These are phyloP conservation scores for Acer negundo DNA, from an alignment of 345 rosid genomes.

Conservation along the genomic window DNA sequence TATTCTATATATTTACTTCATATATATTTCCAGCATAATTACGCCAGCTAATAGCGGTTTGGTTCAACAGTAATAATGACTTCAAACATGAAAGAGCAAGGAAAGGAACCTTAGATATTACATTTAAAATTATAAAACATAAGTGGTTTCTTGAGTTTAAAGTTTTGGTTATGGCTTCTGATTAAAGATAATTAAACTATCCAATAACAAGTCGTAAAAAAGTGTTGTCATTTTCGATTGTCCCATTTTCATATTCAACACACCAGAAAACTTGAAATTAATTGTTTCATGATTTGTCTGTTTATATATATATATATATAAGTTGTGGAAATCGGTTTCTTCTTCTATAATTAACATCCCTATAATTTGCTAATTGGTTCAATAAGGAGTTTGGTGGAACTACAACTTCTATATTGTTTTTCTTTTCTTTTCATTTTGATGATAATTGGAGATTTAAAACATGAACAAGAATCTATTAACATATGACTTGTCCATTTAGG, in stretches of 20 bases:
- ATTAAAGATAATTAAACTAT: constrained; percentile 27
- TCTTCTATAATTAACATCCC: not conserved
- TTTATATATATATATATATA: not conserved
- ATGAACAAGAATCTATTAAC: not conserved
- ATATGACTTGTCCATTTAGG: not conserved
- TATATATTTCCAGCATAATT: not conserved
- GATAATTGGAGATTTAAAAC: not conserved
- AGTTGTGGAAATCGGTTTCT: constrained; percentile 6
- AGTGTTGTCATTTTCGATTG: constrained; percentile 25
- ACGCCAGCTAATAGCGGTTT: constrained; percentile 8
- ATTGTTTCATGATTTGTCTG: constrained; percentile 34
- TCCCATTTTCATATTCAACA: constrained; percentile 15
- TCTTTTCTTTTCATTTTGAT: not conserved
- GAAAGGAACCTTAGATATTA: constrained; percentile 8
- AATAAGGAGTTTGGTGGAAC: constrained; percentile 28
- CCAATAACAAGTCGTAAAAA: not conserved
- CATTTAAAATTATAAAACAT: constrained; percentile 7
- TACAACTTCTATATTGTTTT: not conserved
- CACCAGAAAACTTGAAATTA: constrained; percentile 20
- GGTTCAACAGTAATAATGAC: constrained; percentile 29
- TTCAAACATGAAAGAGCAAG: constrained; percentile 20
- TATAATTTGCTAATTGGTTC: not conserved
- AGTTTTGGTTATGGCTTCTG: constrained; percentile 37
- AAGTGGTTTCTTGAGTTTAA: constrained; percentile 30
- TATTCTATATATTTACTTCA: not conserved